These are phyloP conservation scores for Cladosporium phlei DNA, from an alignment of 2,329 filamentous ascomycete genomes.

Conservation along the genomic window DNA sequence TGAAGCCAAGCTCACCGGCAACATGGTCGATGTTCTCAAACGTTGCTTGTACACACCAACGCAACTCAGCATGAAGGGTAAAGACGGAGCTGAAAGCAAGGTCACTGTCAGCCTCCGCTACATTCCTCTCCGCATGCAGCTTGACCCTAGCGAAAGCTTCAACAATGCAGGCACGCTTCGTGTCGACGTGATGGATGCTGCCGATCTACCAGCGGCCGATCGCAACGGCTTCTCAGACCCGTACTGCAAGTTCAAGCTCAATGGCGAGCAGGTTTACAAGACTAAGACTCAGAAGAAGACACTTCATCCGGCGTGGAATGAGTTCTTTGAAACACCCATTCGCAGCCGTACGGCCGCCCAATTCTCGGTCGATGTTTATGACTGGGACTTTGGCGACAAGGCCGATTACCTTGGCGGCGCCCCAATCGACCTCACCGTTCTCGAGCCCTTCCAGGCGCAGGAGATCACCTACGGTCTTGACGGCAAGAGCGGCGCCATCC, in stretches of 20 bases:
- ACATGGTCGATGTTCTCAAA: slow-evolving; percentile 81
- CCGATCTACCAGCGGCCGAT: slow-evolving; percentile 86
- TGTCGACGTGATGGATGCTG: slow-evolving; percentile 84
- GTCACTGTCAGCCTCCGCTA: slow-evolving; percentile 93
- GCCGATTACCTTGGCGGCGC: slow-evolving; percentile 82
- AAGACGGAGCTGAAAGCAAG: slow-evolving; percentile 69
- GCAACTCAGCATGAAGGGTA: slow-evolving; percentile 70
- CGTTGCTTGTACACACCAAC: slow-evolving; percentile 82
- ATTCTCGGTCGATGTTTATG: slow-evolving; percentile 78
- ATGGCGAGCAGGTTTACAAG: slow-evolving; percentile 87
- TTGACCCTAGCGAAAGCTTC: slow-evolving; percentile 93
- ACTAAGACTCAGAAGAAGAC: slow-evolving; percentile 97
- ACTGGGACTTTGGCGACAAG: slow-evolving; percentile 96
- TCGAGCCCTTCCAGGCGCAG: slow-evolving; percentile 80
- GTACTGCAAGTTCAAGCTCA: slow-evolving; percentile 90
- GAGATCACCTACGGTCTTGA: slow-evolving; percentile 73
- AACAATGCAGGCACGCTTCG: slow-evolving; percentile 97
- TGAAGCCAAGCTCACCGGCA: slow-evolving; percentile 76
- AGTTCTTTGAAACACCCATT: slow-evolving; percentile 81
- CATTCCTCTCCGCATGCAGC: slow-evolving; percentile 85
- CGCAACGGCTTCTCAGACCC: slow-evolving; percentile 96
- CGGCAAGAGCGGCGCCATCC: slow-evolving; percentile 80
- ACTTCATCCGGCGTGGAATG: slow-evolving; percentile 89
- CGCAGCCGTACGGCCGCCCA: slow-evolving; percentile 79
- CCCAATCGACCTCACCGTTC: slow-evolving; percentile 66